Evolutionary conservation across 2,329 filamentous ascomycete genomes (phyloP).

Genomic region (Aspergillus fructus): DNA sequence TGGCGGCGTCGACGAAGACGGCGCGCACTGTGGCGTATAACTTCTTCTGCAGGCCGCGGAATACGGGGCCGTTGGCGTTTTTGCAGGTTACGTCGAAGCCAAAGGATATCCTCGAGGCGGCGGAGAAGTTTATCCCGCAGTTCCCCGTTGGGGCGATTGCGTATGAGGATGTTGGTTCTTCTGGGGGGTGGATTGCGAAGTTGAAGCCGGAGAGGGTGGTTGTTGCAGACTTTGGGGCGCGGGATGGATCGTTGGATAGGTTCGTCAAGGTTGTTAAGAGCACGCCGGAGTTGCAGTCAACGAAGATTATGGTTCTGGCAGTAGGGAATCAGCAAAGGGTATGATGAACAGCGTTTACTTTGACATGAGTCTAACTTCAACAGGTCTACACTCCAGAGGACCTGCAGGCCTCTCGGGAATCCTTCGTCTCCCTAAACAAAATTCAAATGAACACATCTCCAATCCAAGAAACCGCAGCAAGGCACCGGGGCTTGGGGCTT

Average conservation of each 20-base stretch:
- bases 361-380: not conserved
- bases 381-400: not conserved
- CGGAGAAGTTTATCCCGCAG: not conserved
- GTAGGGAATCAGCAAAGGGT: constrained; percentile 21
- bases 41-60: constrained; percentile 17
- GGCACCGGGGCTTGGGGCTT: not conserved
- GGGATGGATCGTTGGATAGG: constrained; percentile 2
- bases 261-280: constrained; percentile 8
- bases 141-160: constrained; percentile 12
- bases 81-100: constrained; percentile 29
- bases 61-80: constrained; percentile 21
- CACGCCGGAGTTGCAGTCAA: not conserved
- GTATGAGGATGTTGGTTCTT: constrained; percentile 5
- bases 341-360: not conserved
- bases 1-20: constrained; percentile 33
- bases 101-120: constrained; percentile 8
- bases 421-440: not conserved
- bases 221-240: constrained; percentile 19
- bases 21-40: constrained; percentile 28
- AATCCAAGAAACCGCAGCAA: not conserved
- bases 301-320: constrained; percentile 10
- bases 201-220: constrained; percentile 15
- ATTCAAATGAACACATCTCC: not conserved
- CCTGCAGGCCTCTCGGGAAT: not conserved
- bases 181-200: constrained; percentile 11